Evolutionary conservation across 345 rosid genomes (phyloP).

Genomic region (Boechera divaricarpa): DNA sequence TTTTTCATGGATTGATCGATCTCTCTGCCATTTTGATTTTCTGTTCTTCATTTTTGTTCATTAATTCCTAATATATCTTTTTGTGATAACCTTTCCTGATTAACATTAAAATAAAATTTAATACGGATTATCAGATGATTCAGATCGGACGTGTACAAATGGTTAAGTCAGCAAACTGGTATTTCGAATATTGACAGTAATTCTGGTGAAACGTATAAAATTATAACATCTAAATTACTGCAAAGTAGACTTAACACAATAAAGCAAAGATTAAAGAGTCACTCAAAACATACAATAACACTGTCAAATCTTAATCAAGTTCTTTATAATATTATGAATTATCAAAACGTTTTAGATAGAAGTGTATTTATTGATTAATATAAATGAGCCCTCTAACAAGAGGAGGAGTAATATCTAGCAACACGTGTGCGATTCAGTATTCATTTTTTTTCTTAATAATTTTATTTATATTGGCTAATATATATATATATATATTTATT

Average conservation of each 20-base stretch:
- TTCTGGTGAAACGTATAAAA: too few species aligned
- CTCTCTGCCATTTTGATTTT: constrained; percentile 6
- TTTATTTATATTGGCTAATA: background rate
- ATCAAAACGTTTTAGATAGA: background rate
- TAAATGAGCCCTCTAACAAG: background rate
- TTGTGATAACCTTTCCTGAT: too few species aligned
- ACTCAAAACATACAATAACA: too few species aligned
- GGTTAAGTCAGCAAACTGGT: background rate
- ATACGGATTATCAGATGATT: background rate
- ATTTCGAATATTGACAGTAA: too few species aligned
- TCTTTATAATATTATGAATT: background rate
- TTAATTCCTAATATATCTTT: background rate
- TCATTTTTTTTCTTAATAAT: background rate
- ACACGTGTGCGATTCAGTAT: constrained; percentile 5
- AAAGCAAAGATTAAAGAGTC: too few species aligned
- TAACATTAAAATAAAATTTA: background rate
- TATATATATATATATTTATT: too few species aligned
- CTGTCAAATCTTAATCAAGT: background rate
- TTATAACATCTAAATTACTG: too few species aligned
- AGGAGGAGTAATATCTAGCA: background rate
- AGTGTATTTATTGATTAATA: constrained; percentile 2
- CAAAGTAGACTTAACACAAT: too few species aligned
- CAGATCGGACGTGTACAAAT: background rate
- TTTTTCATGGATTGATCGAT: constrained; percentile 12
- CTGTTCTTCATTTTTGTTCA: background rate